Percentiles rank a stretch among this genome's conserved stretches.
phyloP scores from a whole-genome alignment of 768 basidiomycete genomes.

The Lentinula guzmanii region DNA sequence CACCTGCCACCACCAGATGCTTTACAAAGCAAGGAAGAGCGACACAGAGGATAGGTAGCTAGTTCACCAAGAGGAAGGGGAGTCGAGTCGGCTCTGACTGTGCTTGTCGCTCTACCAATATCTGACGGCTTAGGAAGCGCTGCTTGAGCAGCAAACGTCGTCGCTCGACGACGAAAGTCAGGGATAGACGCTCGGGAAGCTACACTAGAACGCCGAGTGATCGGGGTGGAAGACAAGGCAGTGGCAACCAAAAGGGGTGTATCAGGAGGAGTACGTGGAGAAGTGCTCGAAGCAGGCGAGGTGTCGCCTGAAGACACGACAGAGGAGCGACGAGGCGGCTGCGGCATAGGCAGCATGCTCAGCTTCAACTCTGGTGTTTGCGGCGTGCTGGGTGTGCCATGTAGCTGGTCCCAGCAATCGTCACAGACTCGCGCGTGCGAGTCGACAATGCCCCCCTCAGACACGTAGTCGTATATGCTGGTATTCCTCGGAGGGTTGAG shows the following conservation, averaged over 20 bases:
- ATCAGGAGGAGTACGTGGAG: slow-evolving; percentile 14
- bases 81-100: neutral
- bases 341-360: neutral
- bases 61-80: slow-evolving; percentile 46
- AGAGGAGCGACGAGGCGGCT: neutral
- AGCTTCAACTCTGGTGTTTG: slow-evolving; percentile 23
- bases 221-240: slow-evolving; percentile 15
- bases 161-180: slow-evolving; percentile 23
- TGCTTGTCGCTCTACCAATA: neutral
- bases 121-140: neutral
- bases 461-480: slow-evolving; percentile 52
- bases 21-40: slow-evolving; percentile 66
- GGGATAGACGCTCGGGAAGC: slow-evolving; percentile 13
- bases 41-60: slow-evolving; percentile 66
- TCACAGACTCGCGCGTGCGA: slow-evolving; percentile 62
- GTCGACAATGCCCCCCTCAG: slow-evolving; percentile 49
- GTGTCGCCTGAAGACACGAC: slow-evolving; percentile 10
- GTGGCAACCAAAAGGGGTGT: slow-evolving; percentile 12
- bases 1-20: slow-evolving; percentile 76
- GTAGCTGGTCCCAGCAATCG: slow-evolving; percentile 71
- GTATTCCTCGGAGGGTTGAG: slow-evolving; percentile 64
- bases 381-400: slow-evolving; percentile 29
- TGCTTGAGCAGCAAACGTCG: slow-evolving; percentile 22
- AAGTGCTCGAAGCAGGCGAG: slow-evolving; percentile 26
- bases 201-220: slow-evolving; percentile 12